These are phyloP conservation scores for Lasiodiplodia sp. DNA, from an alignment of 2,329 filamentous ascomycete species.

Conservation along the genomic window DNA sequence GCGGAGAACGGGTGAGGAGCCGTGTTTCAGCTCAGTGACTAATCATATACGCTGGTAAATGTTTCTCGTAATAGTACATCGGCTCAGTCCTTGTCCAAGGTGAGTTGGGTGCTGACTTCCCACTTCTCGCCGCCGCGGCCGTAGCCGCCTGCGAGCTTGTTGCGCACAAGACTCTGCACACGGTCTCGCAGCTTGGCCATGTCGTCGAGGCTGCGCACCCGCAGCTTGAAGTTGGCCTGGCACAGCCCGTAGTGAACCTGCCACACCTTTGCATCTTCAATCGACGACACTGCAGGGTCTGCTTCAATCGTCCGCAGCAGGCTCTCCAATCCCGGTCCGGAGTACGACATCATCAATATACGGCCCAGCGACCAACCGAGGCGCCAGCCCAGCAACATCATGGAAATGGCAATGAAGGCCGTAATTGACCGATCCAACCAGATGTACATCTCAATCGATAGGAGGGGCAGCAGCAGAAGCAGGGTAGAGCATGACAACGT, in stretches of 20 bases:
- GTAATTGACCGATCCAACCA: slow-evolving; percentile 87
- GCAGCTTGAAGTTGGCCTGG: slow-evolving; percentile 90
- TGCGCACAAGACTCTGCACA: slow-evolving; percentile 80
- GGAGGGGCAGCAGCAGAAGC: slow-evolving; percentile 80
- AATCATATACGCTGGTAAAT: not conserved
- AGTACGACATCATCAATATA: slow-evolving; percentile 95
- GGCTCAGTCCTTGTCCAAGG: slow-evolving; percentile 39
- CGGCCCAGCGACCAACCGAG: slow-evolving; percentile 85
- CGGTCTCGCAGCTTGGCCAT: slow-evolving; percentile 77
- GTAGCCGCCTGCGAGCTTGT: slow-evolving; percentile 86
- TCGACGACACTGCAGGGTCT: slow-evolving; percentile 75
- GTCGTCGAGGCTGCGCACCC: slow-evolving; percentile 69
- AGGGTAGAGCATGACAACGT: slow-evolving; percentile 86
- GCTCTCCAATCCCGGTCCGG: slow-evolving; percentile 68
- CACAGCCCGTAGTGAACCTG: slow-evolving; percentile 97
- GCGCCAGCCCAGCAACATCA: slow-evolving; percentile 86
- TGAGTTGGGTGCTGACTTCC: slow-evolving; percentile 91
- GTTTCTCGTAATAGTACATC: not conserved
- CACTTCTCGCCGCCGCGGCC: slow-evolving; percentile 82
- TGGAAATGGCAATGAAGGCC: slow-evolving; percentile 79
- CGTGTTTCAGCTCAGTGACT: slow-evolving; percentile 10
- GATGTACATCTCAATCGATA: slow-evolving; percentile 80
- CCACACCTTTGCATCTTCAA: slow-evolving; percentile 96
- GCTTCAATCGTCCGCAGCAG: slow-evolving; percentile 78
- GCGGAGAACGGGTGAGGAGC: slow-evolving; percentile 14